Evolutionary conservation across 352 stramenopile genomes (phyloP), one percentile per base, ranked within the genome.

Genomic region (Phytophthora litchii): DNA sequence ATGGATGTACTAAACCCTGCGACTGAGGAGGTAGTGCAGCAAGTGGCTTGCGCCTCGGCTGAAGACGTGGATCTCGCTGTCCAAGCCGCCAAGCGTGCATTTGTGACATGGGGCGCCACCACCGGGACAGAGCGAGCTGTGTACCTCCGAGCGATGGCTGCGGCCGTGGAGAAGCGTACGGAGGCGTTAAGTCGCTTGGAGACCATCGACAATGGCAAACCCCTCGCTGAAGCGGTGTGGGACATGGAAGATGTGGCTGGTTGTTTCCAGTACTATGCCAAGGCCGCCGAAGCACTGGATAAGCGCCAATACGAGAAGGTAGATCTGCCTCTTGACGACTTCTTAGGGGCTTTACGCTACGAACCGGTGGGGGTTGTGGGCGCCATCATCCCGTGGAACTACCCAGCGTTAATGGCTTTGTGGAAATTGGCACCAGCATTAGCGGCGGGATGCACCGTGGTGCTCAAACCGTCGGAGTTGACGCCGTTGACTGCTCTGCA

Each of bases 371-470:
- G 82, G 6, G 82, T 91, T 7, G 76, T 88, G 2, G 80, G 54
- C 5, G 76, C 78, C 32, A 88, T 91, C 55, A 86, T 86, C 40
- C 82, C 82, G 14, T 72, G 63, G 63, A 72, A 72, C 27, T 72
- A 64, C n/a, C 63, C 63, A n/a, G 50, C 51, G 0, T 64, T 88
- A n/a, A 89, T 91, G 81, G 75, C 77, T 12, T 51, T 86, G n/a
- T 88, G 80, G 78, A 91, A 91, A 61, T 61, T 95, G 14, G 88
- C 89, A 4, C 89, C 89, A 6, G 94, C 94, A 3, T 70, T 99
- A 23, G 85, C 91, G 9, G 91, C 91, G 1, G 97, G 97, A 11
- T 99, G 96, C 75, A 97, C 95, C 79, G 63, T 68, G 12, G 63
- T 72, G 36, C 57, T 72, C 8, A 72, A 72, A n/a, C 63, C 63